Evolutionary conservation across 2,329 filamentous ascomycete species (phyloP).

Genomic region (Drechmeria coniospora): DNA sequence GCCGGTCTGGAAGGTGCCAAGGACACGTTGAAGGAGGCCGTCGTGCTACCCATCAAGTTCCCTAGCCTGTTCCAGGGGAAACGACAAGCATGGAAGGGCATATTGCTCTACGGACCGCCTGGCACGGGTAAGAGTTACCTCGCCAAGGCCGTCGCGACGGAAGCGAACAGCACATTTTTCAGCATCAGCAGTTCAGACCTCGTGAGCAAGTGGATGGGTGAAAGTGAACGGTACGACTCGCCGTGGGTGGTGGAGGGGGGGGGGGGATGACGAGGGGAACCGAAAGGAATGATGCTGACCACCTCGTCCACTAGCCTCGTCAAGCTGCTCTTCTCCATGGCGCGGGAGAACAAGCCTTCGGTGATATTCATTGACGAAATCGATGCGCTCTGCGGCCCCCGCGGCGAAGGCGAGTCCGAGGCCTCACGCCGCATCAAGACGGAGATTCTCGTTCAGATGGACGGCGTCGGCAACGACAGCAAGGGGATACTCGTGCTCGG

Average conservation of each 20-base stretch:
- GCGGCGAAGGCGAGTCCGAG: constrained; percentile 91
- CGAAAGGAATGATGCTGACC: constrained; percentile 8
- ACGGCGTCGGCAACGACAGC: constrained; percentile 91
- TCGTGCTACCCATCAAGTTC: constrained; percentile 96
- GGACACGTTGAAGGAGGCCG: constrained; percentile 93
- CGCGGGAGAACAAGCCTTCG: constrained; percentile 90
- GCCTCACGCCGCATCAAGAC: constrained; percentile 97
- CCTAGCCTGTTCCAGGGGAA: constrained; percentile 93
- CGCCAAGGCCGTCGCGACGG: constrained; percentile 92
- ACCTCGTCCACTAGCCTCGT: constrained; percentile 48
- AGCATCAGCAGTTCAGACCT: constrained; percentile 94
- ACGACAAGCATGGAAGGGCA: constrained; percentile 95
- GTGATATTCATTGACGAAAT: constrained; percentile 99
- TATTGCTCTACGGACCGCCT: constrained; percentile 86
- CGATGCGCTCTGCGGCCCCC: constrained; percentile 85
- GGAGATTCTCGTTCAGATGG: constrained; percentile 96
- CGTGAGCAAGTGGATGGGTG: constrained; percentile 99
- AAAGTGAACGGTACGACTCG: constrained; percentile 67
- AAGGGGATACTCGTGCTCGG: constrained; percentile 88
- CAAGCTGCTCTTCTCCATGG: constrained; percentile 94
- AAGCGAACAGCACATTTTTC: constrained; percentile 98
- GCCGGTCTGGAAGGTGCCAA: constrained; percentile 88
- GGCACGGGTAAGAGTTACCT: constrained; percentile 97
- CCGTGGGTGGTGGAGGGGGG: too few species aligned
- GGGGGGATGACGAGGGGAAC: too few species aligned